Base-by-base conservation (phyloP, 805 yeast species). In the Candida arabinofermentans region DNA sequence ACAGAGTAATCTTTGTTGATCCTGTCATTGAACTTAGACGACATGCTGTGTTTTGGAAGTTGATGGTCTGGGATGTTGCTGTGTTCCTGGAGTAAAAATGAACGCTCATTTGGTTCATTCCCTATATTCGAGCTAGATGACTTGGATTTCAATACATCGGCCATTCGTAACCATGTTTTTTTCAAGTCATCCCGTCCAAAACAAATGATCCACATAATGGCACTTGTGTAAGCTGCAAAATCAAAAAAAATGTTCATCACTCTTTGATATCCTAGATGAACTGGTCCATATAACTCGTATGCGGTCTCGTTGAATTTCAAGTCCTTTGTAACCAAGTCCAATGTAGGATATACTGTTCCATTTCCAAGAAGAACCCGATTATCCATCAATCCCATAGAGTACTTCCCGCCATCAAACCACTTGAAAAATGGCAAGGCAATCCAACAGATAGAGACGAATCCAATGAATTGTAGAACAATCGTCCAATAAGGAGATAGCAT, bases 401-500 rank as follows among this genome's bases (percentile, higher is more conserved):
- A 46, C 47, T 51, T n/a, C 57, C 69, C 61, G 23, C 39, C 35
- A 9, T 51, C 37, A 21, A 38, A 54, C 71, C 75, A 74, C 43
- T 73, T 72, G 13, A 65, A 74, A 22, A 69, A 50, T 0, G 80
- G 80, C 26, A 74, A 60, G 35, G 71, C 50, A 2, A 69, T 48
- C 79, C 79, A 74, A 18, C 77, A 74, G n/a, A 72, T 66, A 14
- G 65, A 13, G 0, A 61, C 68, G 61, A 72, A 74, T 1, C 73
- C 79, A 7, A 60, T 44, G 51, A 74, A 74, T 48, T 73, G 74
- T 34, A 74, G 62, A 14, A 68, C 69, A 40, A 71, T 75, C 14
- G 75, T 70, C 78, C 77, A 73, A 51, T 73, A 74, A 1, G 79
- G 79, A 37, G 65, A 48, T 12, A 74, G 49, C 77, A 74, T 69